Percentiles rank a stretch among this genome's conserved stretches.
Conservation (phyloP, 2,329 filamentous ascomycete genomes). For the Ophiostoma sp. region DNA sequence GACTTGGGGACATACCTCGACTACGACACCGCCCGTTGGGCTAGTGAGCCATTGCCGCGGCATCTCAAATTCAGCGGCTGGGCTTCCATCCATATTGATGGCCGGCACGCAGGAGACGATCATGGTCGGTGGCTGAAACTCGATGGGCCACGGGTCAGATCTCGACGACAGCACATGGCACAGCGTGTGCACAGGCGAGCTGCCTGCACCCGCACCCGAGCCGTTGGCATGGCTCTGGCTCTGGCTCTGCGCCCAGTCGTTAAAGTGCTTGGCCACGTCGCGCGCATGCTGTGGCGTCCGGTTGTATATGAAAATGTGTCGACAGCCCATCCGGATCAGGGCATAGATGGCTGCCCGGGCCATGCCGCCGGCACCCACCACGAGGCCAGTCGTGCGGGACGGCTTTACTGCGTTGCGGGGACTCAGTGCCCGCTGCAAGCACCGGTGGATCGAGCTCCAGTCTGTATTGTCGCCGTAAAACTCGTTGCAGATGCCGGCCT, state of each 20-base stretch:
- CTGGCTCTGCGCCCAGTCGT: constrained; percentile 42
- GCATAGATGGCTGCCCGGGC: constrained; percentile 69
- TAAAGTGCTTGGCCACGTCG: constrained; percentile 62
- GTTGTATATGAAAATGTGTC: constrained; percentile 67
- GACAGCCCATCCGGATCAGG: constrained; percentile 65
- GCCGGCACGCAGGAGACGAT: constrained; percentile 68
- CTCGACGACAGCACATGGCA: constrained; percentile 54
- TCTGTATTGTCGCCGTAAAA: constrained; percentile 55
- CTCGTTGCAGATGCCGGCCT: constrained; percentile 54
- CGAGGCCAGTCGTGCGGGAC: constrained; percentile 48
- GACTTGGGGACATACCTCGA: constrained; percentile 42
- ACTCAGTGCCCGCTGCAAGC: constrained; percentile 63
- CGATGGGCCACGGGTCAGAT: constrained; percentile 58
- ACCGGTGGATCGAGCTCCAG: constrained; percentile 43
- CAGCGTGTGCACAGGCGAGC: constrained; percentile 30
- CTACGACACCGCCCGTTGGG: constrained; percentile 55
- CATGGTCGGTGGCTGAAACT: constrained; percentile 60
- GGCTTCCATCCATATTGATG: constrained; percentile 53
- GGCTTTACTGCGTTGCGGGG: constrained; percentile 58
- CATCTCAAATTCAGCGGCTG: constrained; percentile 64
- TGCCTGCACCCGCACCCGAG: background rate
- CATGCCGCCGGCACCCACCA: constrained; percentile 64
- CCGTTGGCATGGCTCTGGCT: constrained; percentile 29
- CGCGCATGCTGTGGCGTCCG: constrained; percentile 57
- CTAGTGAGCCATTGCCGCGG: constrained; percentile 54